These are phyloP conservation scores for Paxillus ammoniavirescens DNA, from an alignment of 768 basidiomycete species.

Conservation along the genomic window DNA sequence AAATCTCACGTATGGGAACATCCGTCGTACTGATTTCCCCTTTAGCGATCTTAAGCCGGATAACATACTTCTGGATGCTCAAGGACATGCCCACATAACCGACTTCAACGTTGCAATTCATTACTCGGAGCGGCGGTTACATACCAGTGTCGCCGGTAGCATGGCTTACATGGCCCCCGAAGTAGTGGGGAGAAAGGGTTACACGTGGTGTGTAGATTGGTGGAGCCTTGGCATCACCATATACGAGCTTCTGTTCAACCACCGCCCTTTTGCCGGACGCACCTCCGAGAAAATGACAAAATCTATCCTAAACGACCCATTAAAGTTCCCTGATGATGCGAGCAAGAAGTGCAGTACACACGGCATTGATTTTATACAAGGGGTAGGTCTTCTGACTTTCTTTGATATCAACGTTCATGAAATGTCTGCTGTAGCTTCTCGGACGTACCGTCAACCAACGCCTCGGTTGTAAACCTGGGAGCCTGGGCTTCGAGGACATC, in stretches of 20 bases:
- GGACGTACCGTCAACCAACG: constrained; percentile 78
- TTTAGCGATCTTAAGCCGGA: constrained; percentile 93
- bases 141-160: constrained; percentile 94
- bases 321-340: constrained; percentile 75
- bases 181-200: constrained; percentile 88
- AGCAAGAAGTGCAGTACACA: constrained; percentile 59
- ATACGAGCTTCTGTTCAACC: constrained; percentile 84
- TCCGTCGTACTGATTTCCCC: constrained; percentile 9
- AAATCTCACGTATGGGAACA: constrained; percentile 1
- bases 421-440: constrained; percentile 56
- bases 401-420: constrained; percentile 10
- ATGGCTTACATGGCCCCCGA: constrained; percentile 99
- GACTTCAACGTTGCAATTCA: constrained; percentile 99
- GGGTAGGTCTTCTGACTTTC: constrained; percentile 46
- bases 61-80: constrained; percentile 91
- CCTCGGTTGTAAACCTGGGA: constrained; percentile 73
- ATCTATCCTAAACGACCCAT: constrained; percentile 76
- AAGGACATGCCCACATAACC: constrained; percentile 93
- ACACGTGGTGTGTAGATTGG: constrained; percentile 92
- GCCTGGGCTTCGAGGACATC: constrained; percentile 75
- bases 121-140: constrained; percentile 83
- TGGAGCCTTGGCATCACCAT: constrained; percentile 93
- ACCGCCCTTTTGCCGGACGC: constrained; percentile 87
- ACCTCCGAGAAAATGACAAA: constrained; percentile 86
- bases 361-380: constrained; percentile 62